A percentile compares a stretch with the other conserved stretches of the same genome.
Conservation (phyloP, 495 filamentous ascomycete genomes). For the Aspergillus leporis region DNA sequence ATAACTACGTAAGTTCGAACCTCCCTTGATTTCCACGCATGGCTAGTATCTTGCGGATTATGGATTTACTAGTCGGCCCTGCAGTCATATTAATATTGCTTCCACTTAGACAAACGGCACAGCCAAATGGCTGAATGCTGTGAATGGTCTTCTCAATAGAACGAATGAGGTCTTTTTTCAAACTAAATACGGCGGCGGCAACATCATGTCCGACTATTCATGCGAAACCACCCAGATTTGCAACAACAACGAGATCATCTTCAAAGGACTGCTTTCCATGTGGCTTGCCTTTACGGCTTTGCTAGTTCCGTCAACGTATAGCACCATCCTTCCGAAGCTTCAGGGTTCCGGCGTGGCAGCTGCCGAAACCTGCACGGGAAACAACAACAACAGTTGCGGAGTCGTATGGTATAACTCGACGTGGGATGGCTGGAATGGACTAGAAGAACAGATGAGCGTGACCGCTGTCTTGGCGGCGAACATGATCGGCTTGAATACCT, state of each 20-base stretch:
- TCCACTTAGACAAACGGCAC: conserved; percentile 39
- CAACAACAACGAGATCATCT: conserved; percentile 67
- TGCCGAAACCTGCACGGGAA: conserved; percentile 62
- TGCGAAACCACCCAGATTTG: conserved; percentile 69
- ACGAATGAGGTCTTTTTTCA: conserved; percentile 55
- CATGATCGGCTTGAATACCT: conserved; percentile 42
- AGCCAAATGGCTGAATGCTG: conserved; percentile 55
- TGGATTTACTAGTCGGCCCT: conserved; percentile 68
- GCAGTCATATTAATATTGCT: conserved; percentile 62
- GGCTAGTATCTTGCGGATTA: conserved; percentile 65
- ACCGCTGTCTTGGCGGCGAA: conserved; percentile 55
- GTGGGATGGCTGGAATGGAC: conserved; percentile 62
- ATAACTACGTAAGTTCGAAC: conserved; percentile 57
- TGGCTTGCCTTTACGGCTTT: conserved; percentile 67
- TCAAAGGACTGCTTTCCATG: conserved; percentile 75
- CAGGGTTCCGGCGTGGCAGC: conserved; percentile 64
- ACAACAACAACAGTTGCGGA: conserved; percentile 62
- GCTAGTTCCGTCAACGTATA: conserved; percentile 61
- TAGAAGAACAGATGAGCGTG: conserved; percentile 42
- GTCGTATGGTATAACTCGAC: conserved; percentile 61
- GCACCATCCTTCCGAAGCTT: conserved; percentile 62
- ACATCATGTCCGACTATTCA: conserved; percentile 65
- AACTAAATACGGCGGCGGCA: conserved; percentile 47
- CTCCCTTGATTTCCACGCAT: not conserved
- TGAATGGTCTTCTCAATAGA: conserved; percentile 55